These are phyloP conservation scores for Chrysophaeum taylorii DNA, from an alignment of 352 stramenopile species.

Conservation along the genomic window DNA sequence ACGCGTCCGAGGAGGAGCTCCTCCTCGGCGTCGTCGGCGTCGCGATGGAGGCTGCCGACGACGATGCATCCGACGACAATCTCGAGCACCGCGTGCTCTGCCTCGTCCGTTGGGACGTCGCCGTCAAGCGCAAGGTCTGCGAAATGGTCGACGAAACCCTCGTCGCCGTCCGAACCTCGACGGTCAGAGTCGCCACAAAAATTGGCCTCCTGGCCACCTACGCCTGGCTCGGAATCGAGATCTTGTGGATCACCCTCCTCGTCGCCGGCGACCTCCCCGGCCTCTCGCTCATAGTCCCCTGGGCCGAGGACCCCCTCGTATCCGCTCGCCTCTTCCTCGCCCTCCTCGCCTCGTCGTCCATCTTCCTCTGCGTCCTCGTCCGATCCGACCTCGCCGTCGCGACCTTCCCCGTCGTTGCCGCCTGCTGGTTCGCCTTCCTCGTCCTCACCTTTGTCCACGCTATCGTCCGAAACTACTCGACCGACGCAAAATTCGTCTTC, in stretches of 20 bases:
- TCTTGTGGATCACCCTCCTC: background rate
- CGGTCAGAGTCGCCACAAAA: background rate
- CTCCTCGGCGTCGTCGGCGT: constrained; percentile 14
- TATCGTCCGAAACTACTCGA: background rate
- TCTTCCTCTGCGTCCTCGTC: constrained; percentile 6
- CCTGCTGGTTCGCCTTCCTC: constrained; percentile 6
- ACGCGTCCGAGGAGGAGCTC: background rate
- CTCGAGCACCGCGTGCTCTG: constrained; percentile 12
- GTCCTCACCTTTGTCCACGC: background rate
- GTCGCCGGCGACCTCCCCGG: too few species aligned
- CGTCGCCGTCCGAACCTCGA: background rate
- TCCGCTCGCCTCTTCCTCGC: too few species aligned
- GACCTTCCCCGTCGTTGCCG: background rate
- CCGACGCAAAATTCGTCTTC: background rate
- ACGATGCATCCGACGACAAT: too few species aligned
- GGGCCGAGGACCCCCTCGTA: too few species aligned
- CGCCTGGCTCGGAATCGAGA: background rate
- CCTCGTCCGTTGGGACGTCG: constrained; percentile 20
- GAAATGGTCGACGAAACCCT: background rate
- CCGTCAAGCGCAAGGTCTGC: background rate
- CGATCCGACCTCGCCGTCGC: background rate
- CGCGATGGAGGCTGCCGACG: background rate
- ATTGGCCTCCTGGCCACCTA: background rate
- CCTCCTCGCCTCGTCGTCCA: too few species aligned
- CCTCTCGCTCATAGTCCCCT: too few species aligned